Conservation (phyloP, 1,139 yeast genomes). For the Candida sojae region DNA sequence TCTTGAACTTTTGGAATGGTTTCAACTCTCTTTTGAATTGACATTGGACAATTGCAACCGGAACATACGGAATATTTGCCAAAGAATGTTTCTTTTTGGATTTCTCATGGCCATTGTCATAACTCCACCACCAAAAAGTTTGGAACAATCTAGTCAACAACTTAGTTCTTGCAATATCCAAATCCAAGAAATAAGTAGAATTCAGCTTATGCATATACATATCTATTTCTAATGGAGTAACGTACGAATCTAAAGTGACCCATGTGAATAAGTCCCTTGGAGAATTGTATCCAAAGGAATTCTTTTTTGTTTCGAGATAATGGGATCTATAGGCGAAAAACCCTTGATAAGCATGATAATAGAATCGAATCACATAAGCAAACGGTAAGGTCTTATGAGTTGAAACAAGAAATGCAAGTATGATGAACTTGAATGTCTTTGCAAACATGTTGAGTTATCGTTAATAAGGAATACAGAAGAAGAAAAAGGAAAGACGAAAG, state of each 20-base stretch:
- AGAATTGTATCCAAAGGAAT: slow-evolving; percentile 33
- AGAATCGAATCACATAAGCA: slow-evolving; percentile 67
- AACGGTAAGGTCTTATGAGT: slow-evolving; percentile 68
- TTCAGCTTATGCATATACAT: slow-evolving; percentile 85
- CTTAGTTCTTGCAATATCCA: slow-evolving; percentile 77
- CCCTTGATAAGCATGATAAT: slow-evolving; percentile 41
- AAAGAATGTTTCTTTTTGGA: slow-evolving; percentile 21
- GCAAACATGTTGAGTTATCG: slow-evolving; percentile 7
- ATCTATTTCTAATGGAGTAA: slow-evolving; percentile 81
- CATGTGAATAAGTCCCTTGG: slow-evolving; percentile 46
- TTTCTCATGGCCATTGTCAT: slow-evolving; percentile 41
- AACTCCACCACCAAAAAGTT: slow-evolving; percentile 43
- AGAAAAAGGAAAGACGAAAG: background rate
- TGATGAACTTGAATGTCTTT: slow-evolving; percentile 9
- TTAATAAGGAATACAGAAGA: background rate
- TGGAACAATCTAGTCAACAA: slow-evolving; percentile 58
- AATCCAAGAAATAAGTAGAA: slow-evolving; percentile 80
- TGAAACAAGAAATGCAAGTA: slow-evolving; percentile 19
- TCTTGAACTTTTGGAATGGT: slow-evolving; percentile 59
- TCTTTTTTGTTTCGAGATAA: slow-evolving; percentile 26
- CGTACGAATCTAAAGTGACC: slow-evolving; percentile 52
- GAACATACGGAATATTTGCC: slow-evolving; percentile 62
- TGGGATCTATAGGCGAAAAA: slow-evolving; percentile 36
- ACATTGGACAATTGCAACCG: slow-evolving; percentile 74
- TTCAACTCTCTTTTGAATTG: slow-evolving; percentile 72